Evolutionary conservation across 1,284 basidiomycete species (phyloP), one percentile per base, ranked within the genome.

Genomic region (Tranzscheliella williamsii): DNA sequence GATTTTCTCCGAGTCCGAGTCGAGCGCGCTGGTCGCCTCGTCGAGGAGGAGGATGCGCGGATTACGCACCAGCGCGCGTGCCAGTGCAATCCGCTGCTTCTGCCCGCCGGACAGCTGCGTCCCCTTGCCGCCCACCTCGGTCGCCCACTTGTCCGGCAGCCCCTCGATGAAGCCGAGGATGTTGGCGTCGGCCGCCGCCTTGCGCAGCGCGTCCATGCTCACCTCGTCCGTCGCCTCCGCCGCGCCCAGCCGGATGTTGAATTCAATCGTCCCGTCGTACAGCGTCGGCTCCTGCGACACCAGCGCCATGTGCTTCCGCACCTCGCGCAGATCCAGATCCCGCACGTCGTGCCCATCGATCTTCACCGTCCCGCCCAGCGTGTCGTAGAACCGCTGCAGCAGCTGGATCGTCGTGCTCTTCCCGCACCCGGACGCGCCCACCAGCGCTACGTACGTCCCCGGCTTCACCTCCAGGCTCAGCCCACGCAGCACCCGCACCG

Each of bases 101-200:
- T 76, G 74, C 3, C 74, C 74, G 5, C 74, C 74, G 7, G 53
- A 58, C 23, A 77, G 39, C 38, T 76, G 72, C 18, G 70, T 70
- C 1, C 70, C 67, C 34, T 68, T 65, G 3, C 64, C 52, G 16
- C 74, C 74, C 18, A 76, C 70, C 22, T 73, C 36, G 20, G 66
- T 42, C 81, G 85, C 65, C 75, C 88, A 88, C 85, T 73, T 73
- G 26, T 66, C 61, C 2, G 72, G 68, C 1, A 76, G 49, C 0
- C 43, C 38, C 22, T 73, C 67, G 48, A 76, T 68, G 22, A 76
- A 76, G 5, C 57, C 50, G 2, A 75, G 44, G 30, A 76, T 76
- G 56, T 76, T 75, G 22, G 73, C 73, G 1, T 57, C 24, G 89
- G 91, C 47, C 1, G 68, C 65, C 1, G 66, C 67, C 2, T 38